These are phyloP conservation scores for Cryphonectria parasitica DNA, from an alignment of 2,329 filamentous ascomycete genomes.

Conservation along the genomic window DNA sequence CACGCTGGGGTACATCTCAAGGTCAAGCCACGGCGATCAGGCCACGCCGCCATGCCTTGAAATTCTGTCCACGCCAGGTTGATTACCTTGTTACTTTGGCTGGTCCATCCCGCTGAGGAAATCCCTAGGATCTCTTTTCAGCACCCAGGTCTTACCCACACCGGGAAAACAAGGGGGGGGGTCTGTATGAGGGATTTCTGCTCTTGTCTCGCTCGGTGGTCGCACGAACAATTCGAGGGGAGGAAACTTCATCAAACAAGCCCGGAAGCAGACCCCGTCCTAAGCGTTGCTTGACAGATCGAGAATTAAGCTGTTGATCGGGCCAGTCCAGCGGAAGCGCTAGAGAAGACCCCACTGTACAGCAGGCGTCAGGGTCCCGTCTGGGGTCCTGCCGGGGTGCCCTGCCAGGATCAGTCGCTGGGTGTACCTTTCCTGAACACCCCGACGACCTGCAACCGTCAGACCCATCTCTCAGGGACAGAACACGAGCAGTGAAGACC, in stretches of 20 bases:
- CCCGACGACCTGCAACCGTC: constrained; percentile 9
- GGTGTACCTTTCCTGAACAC: background rate
- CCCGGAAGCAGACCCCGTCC: constrained; percentile 6
- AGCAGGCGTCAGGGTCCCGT: constrained; percentile 13
- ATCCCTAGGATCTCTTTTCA: too few relatives aligned
- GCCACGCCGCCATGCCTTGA: background rate
- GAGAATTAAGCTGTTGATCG: constrained; percentile 18
- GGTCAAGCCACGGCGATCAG: background rate
- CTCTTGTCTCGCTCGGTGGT: background rate
- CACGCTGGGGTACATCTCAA: background rate
- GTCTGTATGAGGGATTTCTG: background rate
- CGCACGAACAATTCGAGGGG: background rate
- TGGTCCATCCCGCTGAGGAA: background rate
- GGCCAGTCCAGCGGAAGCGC: constrained; percentile 11
- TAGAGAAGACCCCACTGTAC: constrained; percentile 6
- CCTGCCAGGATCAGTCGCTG: background rate
- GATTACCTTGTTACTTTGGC: background rate
- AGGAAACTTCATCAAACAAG: constrained; percentile 15
- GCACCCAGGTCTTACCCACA: background rate
- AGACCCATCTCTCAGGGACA: constrained; percentile 13
- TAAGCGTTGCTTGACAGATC: constrained; percentile 19
- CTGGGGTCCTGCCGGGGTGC: constrained; percentile 3
- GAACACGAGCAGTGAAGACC: background rate
- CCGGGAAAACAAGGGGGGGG: background rate
- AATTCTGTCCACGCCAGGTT: background rate